Base-by-base conservation (phyloP, 2,329 filamentous ascomycete species). In the Penicillium sp. region DNA sequence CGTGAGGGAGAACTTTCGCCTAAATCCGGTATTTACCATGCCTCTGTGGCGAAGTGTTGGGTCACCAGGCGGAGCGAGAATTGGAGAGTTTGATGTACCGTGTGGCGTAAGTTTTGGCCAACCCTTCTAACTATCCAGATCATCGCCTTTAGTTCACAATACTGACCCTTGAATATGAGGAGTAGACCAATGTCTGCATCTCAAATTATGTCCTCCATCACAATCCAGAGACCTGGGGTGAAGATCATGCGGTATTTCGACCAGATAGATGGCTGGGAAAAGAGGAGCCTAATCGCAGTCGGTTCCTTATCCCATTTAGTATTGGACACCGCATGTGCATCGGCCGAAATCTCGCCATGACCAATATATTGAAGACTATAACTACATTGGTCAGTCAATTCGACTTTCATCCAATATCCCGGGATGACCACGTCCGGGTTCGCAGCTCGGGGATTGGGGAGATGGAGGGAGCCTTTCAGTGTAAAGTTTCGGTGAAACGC, bases 261-360 rank as follows among this genome's bases (percentile, higher is more conserved):
- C 56, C 56, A 6, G 27, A 23, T 35, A 25, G 56, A 10, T 55
- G 56, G 51, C 25, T 58, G 17, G 40, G 37, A 9, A 55, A 50
- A 21, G 45, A 27, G 7, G 33, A 41, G 33, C 10, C 27, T 4
- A 31, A 31, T 12, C 31, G 17, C 8, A 50, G 35, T 40, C 47
- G 21, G 4, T 61, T 43, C 27, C 38, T 61, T 2, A 61, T 59
- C 8, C 59, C 59, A 13, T 59, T 59, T 33, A 61, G 59, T 40
- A 54, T 59, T 29, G 59, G 59, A 15, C 57, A 61, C 25, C 31
- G 59, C 25, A 56, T 56, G 51, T 61, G 57, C 12, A 61, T 61
- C 19, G 59, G 59, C 15, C 47, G 48, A 2, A 59, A 61, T 37
- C 45, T 61, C 9, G 57, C 59, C 7, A 61, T 61, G 57, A 61